A percentile compares a stretch with the other conserved stretches of the same genome.
Conservation (phyloP, 208 protist genomes). For the Leishmania martiniquensis region DNA sequence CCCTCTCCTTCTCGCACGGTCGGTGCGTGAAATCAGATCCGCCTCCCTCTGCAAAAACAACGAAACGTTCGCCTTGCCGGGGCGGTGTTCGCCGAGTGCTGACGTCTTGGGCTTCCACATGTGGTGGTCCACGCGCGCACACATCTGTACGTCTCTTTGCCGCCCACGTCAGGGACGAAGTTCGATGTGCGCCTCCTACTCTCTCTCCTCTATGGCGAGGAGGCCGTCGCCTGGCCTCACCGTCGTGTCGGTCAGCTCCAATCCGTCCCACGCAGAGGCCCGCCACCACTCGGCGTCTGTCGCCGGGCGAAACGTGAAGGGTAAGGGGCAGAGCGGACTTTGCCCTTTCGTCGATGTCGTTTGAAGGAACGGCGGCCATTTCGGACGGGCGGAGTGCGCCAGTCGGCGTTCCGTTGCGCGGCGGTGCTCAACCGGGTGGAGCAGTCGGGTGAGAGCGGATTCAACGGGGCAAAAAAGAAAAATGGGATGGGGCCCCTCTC, state of each 20-base stretch:
- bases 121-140: background rate
- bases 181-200: background rate
- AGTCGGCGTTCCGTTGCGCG: background rate
- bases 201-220: background rate
- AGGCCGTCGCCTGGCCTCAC: background rate
- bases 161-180: background rate
- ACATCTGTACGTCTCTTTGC: background rate
- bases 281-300: too few species aligned
- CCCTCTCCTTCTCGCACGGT: background rate
- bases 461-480: too few species aligned
- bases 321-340: background rate
- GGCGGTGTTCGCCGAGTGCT: background rate
- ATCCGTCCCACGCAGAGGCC: background rate
- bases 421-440: too few species aligned
- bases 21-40: background rate
- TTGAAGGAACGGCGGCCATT: background rate
- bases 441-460: too few species aligned
- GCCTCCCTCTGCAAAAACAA: background rate
- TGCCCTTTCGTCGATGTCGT: background rate
- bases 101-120: background rate
- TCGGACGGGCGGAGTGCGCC: background rate
- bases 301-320: too few species aligned
- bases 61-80: background rate
- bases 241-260: background rate
- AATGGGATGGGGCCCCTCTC: background rate